Evolutionary conservation across 2,329 filamentous ascomycete genomes (phyloP), one percentile per base, ranked within the genome.

Genomic region (Fusarium staphyleae): DNA sequence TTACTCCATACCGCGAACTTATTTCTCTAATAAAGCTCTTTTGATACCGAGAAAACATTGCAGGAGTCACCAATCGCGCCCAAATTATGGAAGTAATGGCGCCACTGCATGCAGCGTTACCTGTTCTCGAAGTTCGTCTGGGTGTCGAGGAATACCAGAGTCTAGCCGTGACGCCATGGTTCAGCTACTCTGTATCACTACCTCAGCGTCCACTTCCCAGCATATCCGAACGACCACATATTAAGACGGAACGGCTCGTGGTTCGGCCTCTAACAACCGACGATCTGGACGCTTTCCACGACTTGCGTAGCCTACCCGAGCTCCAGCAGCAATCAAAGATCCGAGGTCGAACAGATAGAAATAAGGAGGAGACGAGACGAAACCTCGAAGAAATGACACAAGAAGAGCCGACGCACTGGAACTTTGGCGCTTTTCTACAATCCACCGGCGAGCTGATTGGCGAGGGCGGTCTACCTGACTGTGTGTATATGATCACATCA

Each of bases 91-190:
- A 62, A 39, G 48, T 46, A 9, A 62, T 62, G 57, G 18, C 58
- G 22, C 49, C 44, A 15, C n/a, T 61, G 19, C n/a, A 50, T 5
- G 26, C 48, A 5, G 46, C 53, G 2, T 30, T 62, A 3, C 42
- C 46, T 13, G n/a, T n/a, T n/a, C 26, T 62, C 5, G 13, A 62
- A 1, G 26, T 62, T 16, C 45, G 14, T 2, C 2, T 62, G 7
- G 39, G 3, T 5, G 28, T 40, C 24, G 48, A 59, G 14, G 40
- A 62, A 7, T 22, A 47, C 8, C 51, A 62, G 14, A 43, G 48
- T 14, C 16, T 62, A 9, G 59, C 58, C 28, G 42, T 62, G 51
- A 62, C 51, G 18, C 60, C 60, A 14, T 62, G 58, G 58, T 62
- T 62, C 39, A 62, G 55, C 11, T 62, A 62, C 45, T 50, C 51